Percentiles rank a stretch among this genome's conserved stretches.
These are phyloP conservation scores for Zasmidium cellare DNA, from an alignment of 2,329 filamentous ascomycete species.

Conservation along the genomic window DNA sequence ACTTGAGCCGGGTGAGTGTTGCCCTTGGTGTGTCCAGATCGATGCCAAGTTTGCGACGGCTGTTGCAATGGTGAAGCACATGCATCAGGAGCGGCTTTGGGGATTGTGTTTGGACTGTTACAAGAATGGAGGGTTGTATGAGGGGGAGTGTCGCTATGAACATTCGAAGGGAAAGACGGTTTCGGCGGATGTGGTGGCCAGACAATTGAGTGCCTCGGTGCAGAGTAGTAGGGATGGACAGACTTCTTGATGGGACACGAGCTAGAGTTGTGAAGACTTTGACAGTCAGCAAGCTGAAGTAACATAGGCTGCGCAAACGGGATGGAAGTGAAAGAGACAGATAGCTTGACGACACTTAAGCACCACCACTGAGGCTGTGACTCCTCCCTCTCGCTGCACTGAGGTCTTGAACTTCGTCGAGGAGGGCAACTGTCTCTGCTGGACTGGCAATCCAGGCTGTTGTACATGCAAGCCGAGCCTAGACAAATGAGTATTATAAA, in stretches of 20 bases:
- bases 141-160: conserved; percentile 28
- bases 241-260: no score
- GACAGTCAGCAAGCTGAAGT: no score
- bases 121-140: conserved; percentile 19
- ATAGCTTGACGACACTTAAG: background rate
- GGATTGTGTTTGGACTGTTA: conserved; percentile 35
- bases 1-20: conserved; percentile 29
- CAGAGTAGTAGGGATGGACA: no score
- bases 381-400: background rate
- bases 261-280: no score
- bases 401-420: conserved; percentile 69
- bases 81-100: conserved; percentile 30
- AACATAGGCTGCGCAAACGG: no score
- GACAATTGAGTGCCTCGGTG: background rate
- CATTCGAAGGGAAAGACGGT: conserved; percentile 23
- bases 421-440: conserved; percentile 79
- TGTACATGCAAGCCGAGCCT: conserved; percentile 82
- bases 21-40: conserved; percentile 30
- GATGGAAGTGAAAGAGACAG: no score
- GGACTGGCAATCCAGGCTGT: conserved; percentile 97
- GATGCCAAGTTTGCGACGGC: conserved; percentile 22
- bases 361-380: background rate
- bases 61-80: conserved; percentile 20
- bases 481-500: no score
- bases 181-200: background rate